Percentiles rank a stretch among this genome's conserved stretches.
phyloP scores from a whole-genome alignment of 2,329 filamentous ascomycete species.

The Aspergillus cejpii region DNA sequence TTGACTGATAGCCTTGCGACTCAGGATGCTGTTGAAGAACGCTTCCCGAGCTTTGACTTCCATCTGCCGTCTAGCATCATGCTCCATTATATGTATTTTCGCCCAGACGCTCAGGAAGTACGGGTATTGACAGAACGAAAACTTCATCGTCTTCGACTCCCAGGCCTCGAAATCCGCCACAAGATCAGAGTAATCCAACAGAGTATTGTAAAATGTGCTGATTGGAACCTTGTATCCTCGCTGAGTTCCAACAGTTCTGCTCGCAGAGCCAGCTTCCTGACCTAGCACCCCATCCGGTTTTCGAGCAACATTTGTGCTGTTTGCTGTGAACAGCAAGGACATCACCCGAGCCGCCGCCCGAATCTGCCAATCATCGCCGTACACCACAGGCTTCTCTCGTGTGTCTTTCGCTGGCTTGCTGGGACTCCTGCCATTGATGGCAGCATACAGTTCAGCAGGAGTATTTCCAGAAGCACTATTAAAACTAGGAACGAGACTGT shows the following conservation, averaged over 20 bases:
- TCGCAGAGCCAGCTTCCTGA: constrained; percentile 32
- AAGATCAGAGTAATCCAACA: constrained; percentile 80
- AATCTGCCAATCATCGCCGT: constrained; percentile 84
- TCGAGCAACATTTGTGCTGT: constrained; percentile 50
- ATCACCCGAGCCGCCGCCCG: constrained; percentile 73
- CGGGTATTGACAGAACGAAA: constrained; percentile 86
- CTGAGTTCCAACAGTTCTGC: constrained; percentile 41
- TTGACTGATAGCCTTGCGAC: constrained; percentile 64
- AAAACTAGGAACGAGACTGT: constrained; percentile 66
- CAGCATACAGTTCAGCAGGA: constrained; percentile 68
- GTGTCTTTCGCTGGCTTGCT: constrained; percentile 52
- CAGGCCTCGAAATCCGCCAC: constrained; percentile 81
- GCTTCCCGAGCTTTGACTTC: constrained; percentile 78
- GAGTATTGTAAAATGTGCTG: constrained; percentile 78
- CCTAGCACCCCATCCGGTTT: constrained; percentile 30
- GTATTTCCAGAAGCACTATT: constrained; percentile 56
- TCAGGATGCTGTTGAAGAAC: constrained; percentile 84
- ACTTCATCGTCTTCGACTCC: constrained; percentile 67
- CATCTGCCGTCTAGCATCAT: constrained; percentile 86
- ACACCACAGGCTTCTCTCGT: constrained; percentile 50
- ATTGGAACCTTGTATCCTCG: constrained; percentile 67
- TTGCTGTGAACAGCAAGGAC: constrained; percentile 74
- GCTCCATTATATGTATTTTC: constrained; percentile 83
- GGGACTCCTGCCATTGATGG: constrained; percentile 50
- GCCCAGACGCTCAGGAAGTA: constrained; percentile 88